Base-by-base conservation (phyloP, 257 asterid genomes). In the Schizonepeta tenuifolia region DNA sequence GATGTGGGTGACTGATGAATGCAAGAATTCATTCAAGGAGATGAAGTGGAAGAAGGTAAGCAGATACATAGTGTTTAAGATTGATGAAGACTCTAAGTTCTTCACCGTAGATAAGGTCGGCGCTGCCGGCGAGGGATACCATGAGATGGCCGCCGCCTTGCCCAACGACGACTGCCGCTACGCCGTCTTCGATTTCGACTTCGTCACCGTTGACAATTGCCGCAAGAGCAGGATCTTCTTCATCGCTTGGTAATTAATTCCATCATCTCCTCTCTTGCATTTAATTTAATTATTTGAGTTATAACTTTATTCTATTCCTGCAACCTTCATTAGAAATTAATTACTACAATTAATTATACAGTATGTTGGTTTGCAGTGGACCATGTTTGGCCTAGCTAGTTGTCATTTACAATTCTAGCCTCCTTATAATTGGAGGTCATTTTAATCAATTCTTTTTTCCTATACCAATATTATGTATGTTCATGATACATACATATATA, bases 141-240 rank as follows among this genome's bases (percentile, higher is more conserved):
- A 82, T 0, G 96, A 90, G 65, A 77, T 92, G 9, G 83, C 92
- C 7, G 96, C 97, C 0, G 86, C 98, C 9, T 75, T 92, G 67
- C 98, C 98, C 20, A 76, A 65, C 65, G 97, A 92, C 67, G 98
- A 90, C 73, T 92, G 98, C 77, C 98, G 98, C 49, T 92, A 90
- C 71, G 98, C 97, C n/a, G 93, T 92, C 66, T 90, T 90, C 66
- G 98, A 92, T 78, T 92, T 90, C 17, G 97, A 92, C 50, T 92
- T 88, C 21, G 96, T 92, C 70, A 87, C 97, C 35, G 97, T 92
- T 3, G 98, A 92, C 72, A 92, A 92, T 50, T 92, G 98, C 83
- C 96, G 89, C 28, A 92, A 85, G 77, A 92, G 98, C 97, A 92
- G 86, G 95, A 90, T 92, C 86, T 90, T 92, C 85, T 92, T 92